Evolutionary conservation across 768 basidiomycete genomes (phyloP).

Genomic region (Leucosporidium creatinivorum): DNA sequence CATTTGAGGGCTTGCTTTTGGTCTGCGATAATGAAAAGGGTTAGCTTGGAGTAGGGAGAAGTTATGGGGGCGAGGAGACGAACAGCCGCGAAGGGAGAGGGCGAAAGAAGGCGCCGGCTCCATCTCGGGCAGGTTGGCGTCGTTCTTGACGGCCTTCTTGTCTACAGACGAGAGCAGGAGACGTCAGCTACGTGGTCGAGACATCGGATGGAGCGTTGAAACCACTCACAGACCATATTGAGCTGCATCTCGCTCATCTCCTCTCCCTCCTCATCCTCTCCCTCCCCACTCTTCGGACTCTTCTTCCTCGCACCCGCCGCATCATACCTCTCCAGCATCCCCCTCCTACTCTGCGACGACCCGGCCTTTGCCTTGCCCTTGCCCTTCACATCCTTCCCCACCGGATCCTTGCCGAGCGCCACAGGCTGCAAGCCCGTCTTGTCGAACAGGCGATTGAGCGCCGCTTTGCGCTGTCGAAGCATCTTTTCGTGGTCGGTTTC

Average conservation of each 20-base stretch:
- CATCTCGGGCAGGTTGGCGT: constrained; percentile 67
- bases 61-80: too few relatives aligned
- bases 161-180: not conserved
- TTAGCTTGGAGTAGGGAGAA: too few relatives aligned
- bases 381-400: constrained; percentile 42
- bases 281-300: constrained; percentile 53
- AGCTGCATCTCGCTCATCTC: constrained; percentile 74
- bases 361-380: constrained; percentile 40
- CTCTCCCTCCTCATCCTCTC: constrained; percentile 65
- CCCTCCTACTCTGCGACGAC: constrained; percentile 40
- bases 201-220: not conserved
- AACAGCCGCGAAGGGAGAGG: constrained; percentile 28
- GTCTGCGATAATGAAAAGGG: too few relatives aligned
- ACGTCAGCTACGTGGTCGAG: not conserved
- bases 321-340: not conserved
- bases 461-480: constrained; percentile 71
- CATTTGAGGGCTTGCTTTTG: constrained; percentile 92
- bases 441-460: constrained; percentile 67
- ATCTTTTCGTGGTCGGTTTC: constrained; percentile 71
- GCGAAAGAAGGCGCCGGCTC: constrained; percentile 70
- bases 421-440: constrained; percentile 62
- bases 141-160: constrained; percentile 72
- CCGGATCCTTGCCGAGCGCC: constrained; percentile 34
- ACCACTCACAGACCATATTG: constrained; percentile 63
- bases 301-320: constrained; percentile 42